Evolutionary conservation across 2,329 filamentous ascomycete species (phyloP), one percentile per base, ranked within the genome.

Genomic region (Tolypocladium tundrense): DNA sequence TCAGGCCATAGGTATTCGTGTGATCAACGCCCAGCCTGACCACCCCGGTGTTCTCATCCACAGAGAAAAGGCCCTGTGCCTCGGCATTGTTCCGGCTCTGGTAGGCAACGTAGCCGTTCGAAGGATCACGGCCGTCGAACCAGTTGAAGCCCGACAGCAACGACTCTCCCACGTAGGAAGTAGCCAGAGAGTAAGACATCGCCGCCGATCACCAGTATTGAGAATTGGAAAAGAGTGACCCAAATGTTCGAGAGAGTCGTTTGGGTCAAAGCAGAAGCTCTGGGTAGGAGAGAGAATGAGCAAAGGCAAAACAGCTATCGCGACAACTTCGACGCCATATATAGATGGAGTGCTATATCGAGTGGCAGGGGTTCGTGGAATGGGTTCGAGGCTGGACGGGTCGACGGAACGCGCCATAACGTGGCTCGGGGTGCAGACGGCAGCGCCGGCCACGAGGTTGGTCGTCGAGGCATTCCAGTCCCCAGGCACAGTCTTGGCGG

Each of bases 41-140:
- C 19, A 71, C 71, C 54, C 75, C 64, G 3, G 71, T 75, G 31
- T 61, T 64, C 16, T 73, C 65, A 53, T 79, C 72, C 21, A 80
- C 61, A 0, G 73, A 73, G 58, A 76, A 78, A 19, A 80, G 66
- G 13, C 73, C 73, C 43, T 67, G 65, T 2, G 68, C 62, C 1
- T 72, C 56, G 14, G 79, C 78, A 55, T 73, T 69, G n/a, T 66
- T 61, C 54, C 70, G 70, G 60, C 64, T 75, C 58, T 80, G 75
- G 51, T 80, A 91, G 68, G 78, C 72, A 33, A 91, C 88, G 65
- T 81, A 89, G 51, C 88, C 88, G 61, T 85, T 71, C 13, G 83
- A 90, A 1, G 82, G 85, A 64, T 91, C 88, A 5, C 62, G 55
- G 1, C 72, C 74, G 19, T 77, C 75, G 60, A 77, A 75, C 69